Conservation (phyloP, 495 filamentous ascomycete genomes). For the Endocarpon pusillum region DNA sequence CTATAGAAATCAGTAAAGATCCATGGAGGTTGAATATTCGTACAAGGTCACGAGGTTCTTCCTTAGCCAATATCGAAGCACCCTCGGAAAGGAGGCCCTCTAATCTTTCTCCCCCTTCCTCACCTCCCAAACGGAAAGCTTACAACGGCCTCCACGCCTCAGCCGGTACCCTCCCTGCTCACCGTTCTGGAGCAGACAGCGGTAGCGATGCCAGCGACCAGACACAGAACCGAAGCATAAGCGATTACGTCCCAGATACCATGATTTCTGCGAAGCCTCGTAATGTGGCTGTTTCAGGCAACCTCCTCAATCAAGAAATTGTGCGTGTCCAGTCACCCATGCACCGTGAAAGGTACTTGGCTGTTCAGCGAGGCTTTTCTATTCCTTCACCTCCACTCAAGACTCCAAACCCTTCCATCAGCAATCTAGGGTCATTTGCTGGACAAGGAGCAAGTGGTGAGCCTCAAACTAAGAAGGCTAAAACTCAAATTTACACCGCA, state of each 20-base stretch:
- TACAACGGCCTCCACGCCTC: slow-evolving; percentile 23
- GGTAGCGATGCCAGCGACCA: slow-evolving; percentile 9
- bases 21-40: slow-evolving; percentile 39
- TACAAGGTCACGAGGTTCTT: slow-evolving; percentile 3
- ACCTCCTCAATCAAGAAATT: slow-evolving; percentile 28
- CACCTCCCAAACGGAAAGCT: slow-evolving; percentile 31
- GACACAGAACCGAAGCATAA: slow-evolving; percentile 61
- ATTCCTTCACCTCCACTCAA: slow-evolving; percentile 28
- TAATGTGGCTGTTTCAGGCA: slow-evolving; percentile 49
- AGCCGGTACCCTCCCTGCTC: too few relatives aligned
- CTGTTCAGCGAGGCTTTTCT: slow-evolving; percentile 54
- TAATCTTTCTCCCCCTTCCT: slow-evolving; percentile 17
- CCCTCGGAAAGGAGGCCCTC: slow-evolving; percentile 1
- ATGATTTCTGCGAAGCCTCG: slow-evolving; percentile 40
- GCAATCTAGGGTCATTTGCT: slow-evolving; percentile 27
- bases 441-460: slow-evolving; percentile 26
- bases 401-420: slow-evolving; percentile 60
- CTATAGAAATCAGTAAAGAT: slow-evolving; percentile 52
- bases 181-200: slow-evolving; percentile 5
- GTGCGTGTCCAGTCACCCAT: slow-evolving; percentile 22
- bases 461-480: slow-evolving; percentile 19
- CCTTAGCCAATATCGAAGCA: not conserved
- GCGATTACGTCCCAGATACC: slow-evolving; percentile 67
- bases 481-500: slow-evolving; percentile 26
- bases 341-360: slow-evolving; percentile 68